phyloP scores from a whole-genome alignment of 2,329 filamentous ascomycete species.

The Pezicula carpinea region DNA sequence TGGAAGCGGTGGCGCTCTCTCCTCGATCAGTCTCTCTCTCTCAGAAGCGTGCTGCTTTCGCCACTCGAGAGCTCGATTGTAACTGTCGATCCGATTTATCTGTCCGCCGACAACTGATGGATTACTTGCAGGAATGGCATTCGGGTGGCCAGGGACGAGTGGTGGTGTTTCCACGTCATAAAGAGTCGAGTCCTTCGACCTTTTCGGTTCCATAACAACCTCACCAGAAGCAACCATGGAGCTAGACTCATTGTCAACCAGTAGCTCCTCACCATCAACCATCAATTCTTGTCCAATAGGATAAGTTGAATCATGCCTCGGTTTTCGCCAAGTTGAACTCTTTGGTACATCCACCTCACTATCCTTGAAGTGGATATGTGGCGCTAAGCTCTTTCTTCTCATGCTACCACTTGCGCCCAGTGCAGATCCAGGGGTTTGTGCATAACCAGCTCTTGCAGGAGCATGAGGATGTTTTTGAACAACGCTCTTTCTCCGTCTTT shows the following conservation, averaged over 20 bases:
- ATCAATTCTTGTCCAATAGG: background rate
- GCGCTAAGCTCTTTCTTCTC: slow-evolving; percentile 11
- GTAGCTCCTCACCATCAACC: too few relatives aligned
- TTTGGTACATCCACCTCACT: background rate
- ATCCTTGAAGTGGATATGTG: background rate
- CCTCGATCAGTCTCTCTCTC: background rate
- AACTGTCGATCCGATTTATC: background rate
- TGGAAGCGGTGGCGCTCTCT: background rate
- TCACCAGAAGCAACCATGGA: too few relatives aligned
- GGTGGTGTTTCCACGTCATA: too few relatives aligned
- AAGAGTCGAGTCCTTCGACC: too few relatives aligned
- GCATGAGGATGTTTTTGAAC: slow-evolving; percentile 15
- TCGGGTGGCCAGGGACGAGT: too few relatives aligned
- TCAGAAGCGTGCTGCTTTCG: background rate
- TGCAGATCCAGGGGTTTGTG: slow-evolving; percentile 12
- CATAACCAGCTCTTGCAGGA: slow-evolving; percentile 9
- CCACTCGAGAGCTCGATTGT: background rate
- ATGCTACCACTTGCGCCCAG: slow-evolving; percentile 13
- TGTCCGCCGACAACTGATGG: background rate
- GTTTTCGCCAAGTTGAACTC: background rate
- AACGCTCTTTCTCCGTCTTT: slow-evolving; percentile 9
- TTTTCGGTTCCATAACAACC: too few relatives aligned
- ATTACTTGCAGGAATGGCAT: background rate
- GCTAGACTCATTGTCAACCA: too few relatives aligned
- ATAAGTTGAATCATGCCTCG: background rate